Evolutionary conservation across 2,329 filamentous ascomycete species (phyloP).

Genomic region (Akanthomyces lecanii): DNA sequence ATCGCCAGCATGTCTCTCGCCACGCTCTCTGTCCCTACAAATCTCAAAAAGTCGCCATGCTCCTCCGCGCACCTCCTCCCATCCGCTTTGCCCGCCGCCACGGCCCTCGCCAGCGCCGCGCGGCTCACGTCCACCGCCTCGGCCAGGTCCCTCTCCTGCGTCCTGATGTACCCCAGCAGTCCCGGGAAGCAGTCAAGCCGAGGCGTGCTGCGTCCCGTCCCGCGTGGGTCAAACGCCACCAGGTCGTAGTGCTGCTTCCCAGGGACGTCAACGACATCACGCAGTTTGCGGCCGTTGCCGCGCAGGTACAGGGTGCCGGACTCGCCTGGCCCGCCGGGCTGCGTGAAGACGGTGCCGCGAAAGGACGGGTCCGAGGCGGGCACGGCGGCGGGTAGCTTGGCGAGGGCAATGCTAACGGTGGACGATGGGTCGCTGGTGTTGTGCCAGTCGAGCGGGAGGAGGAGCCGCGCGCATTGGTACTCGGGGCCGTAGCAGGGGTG

Average conservation of each 20-base stretch:
- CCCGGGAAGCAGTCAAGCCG: constrained; percentile 35
- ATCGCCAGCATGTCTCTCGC: constrained; percentile 1
- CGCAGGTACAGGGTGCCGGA: constrained; percentile 33
- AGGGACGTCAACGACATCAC: constrained; percentile 23
- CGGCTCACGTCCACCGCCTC: constrained; percentile 23
- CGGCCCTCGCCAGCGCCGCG: constrained; percentile 23
- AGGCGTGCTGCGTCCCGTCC: constrained; percentile 35
- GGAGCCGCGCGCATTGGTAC: constrained; percentile 38
- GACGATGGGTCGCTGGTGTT: constrained; percentile 23
- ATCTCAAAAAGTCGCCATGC: constrained; percentile 26
- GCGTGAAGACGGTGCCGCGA: constrained; percentile 39
- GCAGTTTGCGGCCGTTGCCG: constrained; percentile 25
- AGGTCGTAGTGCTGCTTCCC: constrained; percentile 36
- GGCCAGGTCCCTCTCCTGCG: constrained; percentile 30
- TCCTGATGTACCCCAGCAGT: constrained; percentile 27
- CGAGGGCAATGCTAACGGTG: constrained; percentile 37
- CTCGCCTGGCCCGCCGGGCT: constrained; percentile 43
- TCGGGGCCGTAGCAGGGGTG: constrained; percentile 34
- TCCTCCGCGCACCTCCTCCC: constrained; percentile 27
- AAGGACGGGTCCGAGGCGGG: constrained; percentile 34
- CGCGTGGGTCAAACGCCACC: constrained; percentile 42
- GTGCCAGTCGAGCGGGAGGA: constrained; percentile 41
- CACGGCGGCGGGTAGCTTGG: constrained; percentile 38
- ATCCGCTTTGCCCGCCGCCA: constrained; percentile 25
- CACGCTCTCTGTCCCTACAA: neutral